Base-by-base conservation (phyloP, 2,329 filamentous ascomycete genomes). In the Blastomyces silverae region DNA sequence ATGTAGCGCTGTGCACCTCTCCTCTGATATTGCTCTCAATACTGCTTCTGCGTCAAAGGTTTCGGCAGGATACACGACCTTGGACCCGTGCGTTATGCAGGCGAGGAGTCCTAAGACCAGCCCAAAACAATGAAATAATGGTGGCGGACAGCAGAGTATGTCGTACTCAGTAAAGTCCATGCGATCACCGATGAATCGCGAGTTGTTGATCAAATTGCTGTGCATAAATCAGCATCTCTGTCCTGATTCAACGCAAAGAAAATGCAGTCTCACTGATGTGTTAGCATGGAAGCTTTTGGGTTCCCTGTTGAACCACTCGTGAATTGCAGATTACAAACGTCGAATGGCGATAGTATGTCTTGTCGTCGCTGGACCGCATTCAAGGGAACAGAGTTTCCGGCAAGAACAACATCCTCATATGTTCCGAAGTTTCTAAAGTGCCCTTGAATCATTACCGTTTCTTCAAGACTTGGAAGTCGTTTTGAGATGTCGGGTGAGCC, bases 41-140 rank as follows among this genome's bases (percentile, higher is more conserved):
- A 87, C 88, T 0, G 88, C 85, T 4, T 78, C 75, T 1, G 88
- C 82, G 70, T 91, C 87, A 71, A 93, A 93, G 0, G 87, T 85
- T 70, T 91, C 88, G 67, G 84, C 84, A 0, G 90, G 89, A 71
- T 91, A 91, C 11, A 93, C 85, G 61, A 92, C 87, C 74, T 88
- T 89, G 50, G 85, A 85, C 58, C 90, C 89, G 73, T 92, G 89
- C 0, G 88, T 91, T 62, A 92, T 77, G 55, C 85, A 82, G 1
- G 89, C 87, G 64, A 92, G 82, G 56, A 92, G 81, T 10, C 90
- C 90, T 2, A 92, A 84, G 0, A 92, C 89, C 8, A 93, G 83
- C 1, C 90, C 90, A 72, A 93, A 93, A 79, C 89, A 93, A 79
- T 94, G 91, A 80, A 94, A 94, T 3, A 94, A 82, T 0, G 91